These are phyloP conservation scores for Suillus discolor DNA, from an alignment of 768 basidiomycete species.

Conservation along the genomic window DNA sequence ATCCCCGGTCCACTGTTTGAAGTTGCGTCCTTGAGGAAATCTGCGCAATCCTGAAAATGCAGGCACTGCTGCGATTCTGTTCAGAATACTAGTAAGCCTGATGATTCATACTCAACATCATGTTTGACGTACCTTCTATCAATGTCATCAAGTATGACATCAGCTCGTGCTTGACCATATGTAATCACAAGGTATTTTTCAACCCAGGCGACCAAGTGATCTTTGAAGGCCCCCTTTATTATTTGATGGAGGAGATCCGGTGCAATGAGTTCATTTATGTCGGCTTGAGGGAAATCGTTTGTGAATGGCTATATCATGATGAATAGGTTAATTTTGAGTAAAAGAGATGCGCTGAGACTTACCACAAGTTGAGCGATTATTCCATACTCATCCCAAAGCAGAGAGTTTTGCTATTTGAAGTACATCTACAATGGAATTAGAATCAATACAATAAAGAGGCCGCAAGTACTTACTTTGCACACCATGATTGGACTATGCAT, in stretches of 20 bases:
- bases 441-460: not conserved
- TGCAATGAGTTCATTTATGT: slow-evolving; percentile 37
- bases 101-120: not conserved
- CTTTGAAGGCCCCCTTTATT: slow-evolving; percentile 48
- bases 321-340: not conserved
- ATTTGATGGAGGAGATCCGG: slow-evolving; percentile 49
- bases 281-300: slow-evolving; percentile 7
- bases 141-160: slow-evolving; percentile 36
- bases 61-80: slow-evolving; percentile 18
- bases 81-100: not conserved
- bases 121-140: slow-evolving; percentile 31
- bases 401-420: slow-evolving; percentile 15
- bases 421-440: not conserved
- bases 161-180: slow-evolving; percentile 21
- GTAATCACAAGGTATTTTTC: slow-evolving; percentile 27
- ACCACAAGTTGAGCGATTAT: slow-evolving; percentile 36
- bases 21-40: slow-evolving; percentile 29
- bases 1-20: slow-evolving; percentile 40
- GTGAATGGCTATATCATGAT: slow-evolving; percentile 7
- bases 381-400: slow-evolving; percentile 23
- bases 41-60: slow-evolving; percentile 20
- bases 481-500: slow-evolving; percentile 20
- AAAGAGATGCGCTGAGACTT: slow-evolving; percentile 9
- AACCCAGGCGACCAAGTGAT: slow-evolving; percentile 43
- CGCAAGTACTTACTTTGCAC: slow-evolving; percentile 12